Evolutionary conservation across 1,284 basidiomycete genomes (phyloP), one percentile per base, ranked within the genome.

Genomic region (Puccinia hordei): DNA sequence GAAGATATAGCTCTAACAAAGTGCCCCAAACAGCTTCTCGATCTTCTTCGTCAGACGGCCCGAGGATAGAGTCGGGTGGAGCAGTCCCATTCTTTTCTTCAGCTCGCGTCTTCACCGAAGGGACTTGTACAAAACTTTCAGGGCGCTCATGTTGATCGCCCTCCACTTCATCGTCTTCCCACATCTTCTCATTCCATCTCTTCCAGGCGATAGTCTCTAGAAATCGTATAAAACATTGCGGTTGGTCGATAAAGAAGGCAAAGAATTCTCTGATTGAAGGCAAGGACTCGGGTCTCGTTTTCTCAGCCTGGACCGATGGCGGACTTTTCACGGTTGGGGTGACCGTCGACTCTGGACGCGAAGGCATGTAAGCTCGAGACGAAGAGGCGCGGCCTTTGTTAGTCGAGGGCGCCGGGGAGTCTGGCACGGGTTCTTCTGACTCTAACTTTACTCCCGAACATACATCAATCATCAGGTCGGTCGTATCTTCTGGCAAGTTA

Each of bases 1-100:
- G 35, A n/a, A 99, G 89, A 85, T 98, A 98, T 22, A 99, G 89
- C 86, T 99, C 96, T 74, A 99, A 87, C 1, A 99, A 87, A 0
- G 96, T 98, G 86, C 97, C 98, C 95, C 96, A 98, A 17, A 98
- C 91, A 0, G 94, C 92, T 15, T 89, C 88, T 85, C 96, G 93
- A 84, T 97, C 94, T 19, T 86, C 85, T 82, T 87, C 86, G 80
- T 93, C 92, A 0, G 86, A 86, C 44, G 89, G 88, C 35, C 89
- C 89, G 71, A 90, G 83, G 15, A 41, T 63, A 2, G 61, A 41
- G 6, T 83, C 83, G 4, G 81, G 61, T 13, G 82, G 82, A 27
- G 78, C 82, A 27, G 8, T 6, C 76, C 81, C 44, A 57, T 61
- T 10, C 78, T 75, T 12, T 66, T 55, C 12, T 75, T 79, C 51